Evolutionary conservation across 306 rosid species (phyloP), one percentile per base, ranked within the genome.

Genomic region (Quercus engelmannii): DNA sequence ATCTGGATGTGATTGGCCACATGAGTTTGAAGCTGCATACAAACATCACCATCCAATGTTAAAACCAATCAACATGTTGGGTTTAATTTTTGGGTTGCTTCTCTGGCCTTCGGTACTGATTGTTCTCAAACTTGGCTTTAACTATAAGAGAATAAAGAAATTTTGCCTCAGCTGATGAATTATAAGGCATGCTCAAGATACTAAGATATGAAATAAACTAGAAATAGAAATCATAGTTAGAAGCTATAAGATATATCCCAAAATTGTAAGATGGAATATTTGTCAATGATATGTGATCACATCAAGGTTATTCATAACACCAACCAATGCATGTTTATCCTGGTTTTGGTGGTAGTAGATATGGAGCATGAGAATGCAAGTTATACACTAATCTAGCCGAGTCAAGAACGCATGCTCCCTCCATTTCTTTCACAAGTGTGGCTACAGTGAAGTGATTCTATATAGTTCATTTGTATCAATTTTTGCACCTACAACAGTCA

Each of bases 71-170:
- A 3, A 94, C 95, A 88, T 81, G 92, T 69, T 89, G 72, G 76
- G 83, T 83, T 74, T 97, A 94, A 80, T 77, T 46, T 81, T 89
- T 92, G 67, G 95, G 83, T 76, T 89, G 88, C 88, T 4, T 31
- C 35, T 31, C 1, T 0, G 0, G 6, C 35, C 1, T 31, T 31
- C 0, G 6, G 35, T 31, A 31, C 35, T 0, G 81, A 79, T 89
- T 91, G 81, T 95, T 95, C 88, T 90, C 97, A 84, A 82, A 88
- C 84, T 74, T 85, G 67, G 98, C 97, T 89, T 91, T 91, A 46
- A 87, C 85, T 67, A 91, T 81, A 19, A 94, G 97, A 80, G 97
- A 85, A 79, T 90, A 92, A 1, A 92, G 86, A 62, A 94, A 46
- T 65, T 94, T 94, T 55, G 90, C 91, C 82, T 92, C 97, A 4